These are phyloP conservation scores for Echinosophora koreensis DNA, from an alignment of 306 rosid genomes.

Conservation along the genomic window DNA sequence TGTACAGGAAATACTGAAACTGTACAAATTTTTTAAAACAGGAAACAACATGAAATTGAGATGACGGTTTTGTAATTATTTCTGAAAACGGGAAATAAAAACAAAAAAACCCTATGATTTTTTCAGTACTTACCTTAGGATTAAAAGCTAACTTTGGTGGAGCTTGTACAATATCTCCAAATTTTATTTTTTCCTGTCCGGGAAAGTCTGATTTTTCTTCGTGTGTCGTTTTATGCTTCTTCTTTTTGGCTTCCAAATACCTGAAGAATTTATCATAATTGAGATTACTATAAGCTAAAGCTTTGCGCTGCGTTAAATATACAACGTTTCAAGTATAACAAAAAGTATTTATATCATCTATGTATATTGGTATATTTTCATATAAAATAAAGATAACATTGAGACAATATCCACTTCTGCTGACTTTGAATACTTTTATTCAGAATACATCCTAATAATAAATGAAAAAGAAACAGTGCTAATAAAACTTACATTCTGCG, in stretches of 20 bases:
- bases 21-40: no score
- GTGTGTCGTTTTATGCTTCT: conserved; percentile 65
- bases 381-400: conserved; percentile 1
- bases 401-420: neutral
- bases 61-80: no score
- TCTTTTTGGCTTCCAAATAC: conserved; percentile 71
- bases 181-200: conserved; percentile 72
- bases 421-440: neutral
- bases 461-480: neutral
- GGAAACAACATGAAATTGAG: no score
- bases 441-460: neutral
- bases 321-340: neutral
- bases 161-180: conserved; percentile 93
- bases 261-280: conserved; percentile 54
- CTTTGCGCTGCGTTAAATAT: neutral
- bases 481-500: neutral
- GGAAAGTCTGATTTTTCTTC: conserved; percentile 67
- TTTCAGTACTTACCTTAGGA: conserved; percentile 69
- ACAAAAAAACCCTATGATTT: neutral
- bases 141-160: conserved; percentile 75
- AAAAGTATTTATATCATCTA: conserved; percentile 1
- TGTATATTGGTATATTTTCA: neutral
- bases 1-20: no score
- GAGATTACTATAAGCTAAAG: conserved; percentile 31
- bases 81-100: no score